Conservation (phyloP, 1,139 yeast species). For the Geotrichum bryndzae region DNA sequence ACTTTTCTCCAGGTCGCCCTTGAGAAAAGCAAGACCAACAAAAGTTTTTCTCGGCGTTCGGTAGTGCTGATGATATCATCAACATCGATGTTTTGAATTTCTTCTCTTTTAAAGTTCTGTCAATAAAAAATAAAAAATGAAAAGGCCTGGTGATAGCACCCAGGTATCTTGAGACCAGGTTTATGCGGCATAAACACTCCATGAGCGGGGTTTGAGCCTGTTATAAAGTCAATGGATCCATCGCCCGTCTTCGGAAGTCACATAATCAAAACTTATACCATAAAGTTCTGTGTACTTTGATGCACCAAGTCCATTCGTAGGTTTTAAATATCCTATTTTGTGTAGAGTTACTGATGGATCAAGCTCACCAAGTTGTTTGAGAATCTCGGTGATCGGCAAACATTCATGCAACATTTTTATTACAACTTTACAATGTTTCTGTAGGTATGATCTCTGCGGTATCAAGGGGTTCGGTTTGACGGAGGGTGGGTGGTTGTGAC, state of each 20-base stretch:
- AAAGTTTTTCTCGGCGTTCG: neutral
- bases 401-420: neutral
- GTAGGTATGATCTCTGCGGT: neutral
- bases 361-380: neutral
- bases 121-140: neutral
- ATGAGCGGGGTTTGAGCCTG: neutral
- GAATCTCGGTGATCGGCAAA: neutral
- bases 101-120: neutral
- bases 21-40: neutral
- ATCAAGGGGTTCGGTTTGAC: neutral
- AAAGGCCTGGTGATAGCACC: neutral
- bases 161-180: neutral
- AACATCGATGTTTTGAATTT: neutral
- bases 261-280: neutral
- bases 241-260: constrained; percentile 3
- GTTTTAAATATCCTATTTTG: neutral
- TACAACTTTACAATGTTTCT: neutral
- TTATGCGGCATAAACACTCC: constrained; percentile 1
- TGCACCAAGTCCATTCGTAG: neutral
- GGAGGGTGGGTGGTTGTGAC: neutral
- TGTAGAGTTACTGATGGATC: neutral
- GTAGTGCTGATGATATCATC: neutral
- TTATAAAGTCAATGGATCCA: neutral
- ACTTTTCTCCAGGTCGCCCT: neutral
- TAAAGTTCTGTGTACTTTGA: neutral